Base-by-base conservation (phyloP, 2,329 filamentous ascomycete species). In the Calonectria pteridis region DNA sequence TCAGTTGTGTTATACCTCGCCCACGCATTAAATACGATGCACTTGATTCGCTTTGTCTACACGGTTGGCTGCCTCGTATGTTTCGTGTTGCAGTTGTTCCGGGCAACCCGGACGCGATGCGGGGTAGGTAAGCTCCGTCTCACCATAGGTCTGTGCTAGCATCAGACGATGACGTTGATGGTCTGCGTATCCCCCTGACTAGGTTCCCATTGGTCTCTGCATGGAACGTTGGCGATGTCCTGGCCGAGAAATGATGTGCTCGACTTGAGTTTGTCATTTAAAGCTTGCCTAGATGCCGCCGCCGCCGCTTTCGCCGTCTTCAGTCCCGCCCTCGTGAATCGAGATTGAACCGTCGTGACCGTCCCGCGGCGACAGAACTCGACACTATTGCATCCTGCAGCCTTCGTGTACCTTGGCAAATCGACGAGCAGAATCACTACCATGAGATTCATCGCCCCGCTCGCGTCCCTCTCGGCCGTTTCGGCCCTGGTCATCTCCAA, bases 401-500 rank as follows among this genome's bases (percentile, higher is more conserved):
- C 18, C n/a, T 20, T 26, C 13, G 23, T 14, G 23, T 4, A 28
- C 16, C 35, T 23, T n/a, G 14, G 14, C 7, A 43, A 31, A 31
- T 49, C 5, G 7, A 40, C 29, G 23, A 43, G 26, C n/a, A 4
- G 10, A 51, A 51, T 16, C 20, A 13, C 6, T 58, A 73, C 26
- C 2, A 80, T 80, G 78, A 80, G 70, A 64, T 76, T 78, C 53
- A 40, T 76, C 59, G 2, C 73, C 20, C 51, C 75, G 13, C 70
- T 79, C 14, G 73, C 78, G 6, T n/a, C 78, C 46, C 75, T 76
- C 28, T 69, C 78, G 64, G 77, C 78, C 64, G 73, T 74, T 1
- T 78, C 78, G 31, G 78, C 78, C 2, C 51, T 80, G 3, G 76
- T 77, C 40, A 73, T 80, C 1, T 75, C 75, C 7, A 74, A 79